A percentile compares a stretch with the other conserved stretches of the same genome.
Conservation (phyloP, 305 asterid genomes). For the Solanum hybrid region DNA sequence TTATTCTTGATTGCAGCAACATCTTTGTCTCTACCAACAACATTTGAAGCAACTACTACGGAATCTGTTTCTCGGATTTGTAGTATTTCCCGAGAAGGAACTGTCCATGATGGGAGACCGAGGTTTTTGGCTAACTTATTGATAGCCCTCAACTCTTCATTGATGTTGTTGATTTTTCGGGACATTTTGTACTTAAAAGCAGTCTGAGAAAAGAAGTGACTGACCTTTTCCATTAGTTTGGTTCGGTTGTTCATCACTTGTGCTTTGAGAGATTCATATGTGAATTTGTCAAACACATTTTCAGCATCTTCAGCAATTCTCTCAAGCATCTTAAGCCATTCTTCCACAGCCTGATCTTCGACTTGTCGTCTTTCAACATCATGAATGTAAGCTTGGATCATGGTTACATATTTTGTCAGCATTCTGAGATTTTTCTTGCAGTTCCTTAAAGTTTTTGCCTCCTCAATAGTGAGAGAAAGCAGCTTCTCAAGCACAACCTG, state of each 20-base stretch:
- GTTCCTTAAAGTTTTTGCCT: background rate
- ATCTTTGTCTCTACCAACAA: slow-evolving; percentile 2
- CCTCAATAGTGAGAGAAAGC: background rate
- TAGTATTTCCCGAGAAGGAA: background rate
- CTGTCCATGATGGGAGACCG: background rate
- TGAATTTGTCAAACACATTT: background rate
- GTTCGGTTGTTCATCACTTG: background rate
- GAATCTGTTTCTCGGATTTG: background rate
- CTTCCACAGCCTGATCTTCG: background rate
- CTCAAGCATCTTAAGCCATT: background rate
- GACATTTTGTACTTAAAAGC: background rate
- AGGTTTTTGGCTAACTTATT: background rate
- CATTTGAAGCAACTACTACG: background rate
- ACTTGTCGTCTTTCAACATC: background rate
- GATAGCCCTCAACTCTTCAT: background rate
- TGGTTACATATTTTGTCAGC: background rate
- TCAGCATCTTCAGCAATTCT: background rate
- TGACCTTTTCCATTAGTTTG: background rate
- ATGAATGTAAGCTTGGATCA: background rate
- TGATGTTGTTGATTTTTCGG: background rate
- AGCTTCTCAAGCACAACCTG: background rate
- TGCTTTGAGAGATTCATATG: background rate
- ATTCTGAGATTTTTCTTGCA: background rate
- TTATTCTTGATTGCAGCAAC: background rate
- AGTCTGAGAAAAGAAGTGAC: background rate